Evolutionary conservation across 192 early-diverging fungal species (phyloP).

Genomic region (Coemansia sp.): DNA sequence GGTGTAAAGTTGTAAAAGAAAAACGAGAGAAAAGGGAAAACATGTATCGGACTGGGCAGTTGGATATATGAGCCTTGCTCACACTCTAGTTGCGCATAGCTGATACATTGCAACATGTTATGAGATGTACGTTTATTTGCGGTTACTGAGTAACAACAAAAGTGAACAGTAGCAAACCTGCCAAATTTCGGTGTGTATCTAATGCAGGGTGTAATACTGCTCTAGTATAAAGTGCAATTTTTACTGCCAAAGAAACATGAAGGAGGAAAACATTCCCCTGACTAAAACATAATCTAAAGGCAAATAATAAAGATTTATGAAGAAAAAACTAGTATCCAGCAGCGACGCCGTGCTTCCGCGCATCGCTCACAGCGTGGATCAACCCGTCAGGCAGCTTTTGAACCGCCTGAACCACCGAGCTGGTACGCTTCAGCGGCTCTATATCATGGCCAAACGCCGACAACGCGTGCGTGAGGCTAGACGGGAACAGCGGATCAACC

Average conservation of each 20-base stretch:
- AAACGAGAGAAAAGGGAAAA: background rate
- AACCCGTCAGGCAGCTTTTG: slow-evolving; percentile 45
- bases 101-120: too few species aligned
- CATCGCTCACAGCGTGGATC: slow-evolving; percentile 63
- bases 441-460: slow-evolving; percentile 49
- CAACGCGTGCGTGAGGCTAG: slow-evolving; percentile 33
- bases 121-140: background rate
- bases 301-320: too few species aligned
- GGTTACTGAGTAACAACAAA: background rate
- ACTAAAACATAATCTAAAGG: too few species aligned
- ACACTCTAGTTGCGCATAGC: too few species aligned
- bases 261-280: too few species aligned
- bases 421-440: slow-evolving; percentile 26
- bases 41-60: background rate
- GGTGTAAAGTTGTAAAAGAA: too few species aligned
- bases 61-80: background rate
- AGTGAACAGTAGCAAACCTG: too few species aligned
- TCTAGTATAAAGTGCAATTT: too few species aligned
- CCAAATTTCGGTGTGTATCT: too few species aligned
- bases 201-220: too few species aligned
- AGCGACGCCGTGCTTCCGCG: slow-evolving; percentile 64
- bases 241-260: too few species aligned
- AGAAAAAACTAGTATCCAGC: slow-evolving; percentile 49
- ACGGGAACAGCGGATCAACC: slow-evolving; percentile 54
- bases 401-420: slow-evolving; percentile 62